Conservation (phyloP, 345 rosid species). For the Pseudoturritis turrita region DNA sequence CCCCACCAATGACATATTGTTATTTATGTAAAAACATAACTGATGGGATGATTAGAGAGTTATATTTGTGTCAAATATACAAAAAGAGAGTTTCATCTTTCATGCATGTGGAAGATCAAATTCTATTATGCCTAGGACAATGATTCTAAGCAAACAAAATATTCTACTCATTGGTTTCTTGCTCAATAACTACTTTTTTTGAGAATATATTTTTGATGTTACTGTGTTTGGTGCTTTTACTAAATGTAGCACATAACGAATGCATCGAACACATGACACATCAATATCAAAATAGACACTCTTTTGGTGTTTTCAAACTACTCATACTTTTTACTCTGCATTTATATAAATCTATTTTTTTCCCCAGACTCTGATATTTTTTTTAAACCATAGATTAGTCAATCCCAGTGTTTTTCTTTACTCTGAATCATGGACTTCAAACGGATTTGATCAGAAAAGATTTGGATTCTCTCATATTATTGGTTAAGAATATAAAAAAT, state of each 20-base stretch:
- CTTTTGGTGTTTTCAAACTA: slow-evolving; percentile 25
- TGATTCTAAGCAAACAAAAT: too few species aligned
- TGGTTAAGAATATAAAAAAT: background rate
- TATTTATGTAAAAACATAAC: too few species aligned
- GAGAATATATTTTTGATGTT: background rate
- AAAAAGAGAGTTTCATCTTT: background rate
- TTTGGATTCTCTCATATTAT: background rate
- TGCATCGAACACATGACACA: slow-evolving; percentile 5
- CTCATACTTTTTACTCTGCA: background rate
- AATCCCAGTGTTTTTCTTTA: background rate
- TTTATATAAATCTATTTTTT: background rate
- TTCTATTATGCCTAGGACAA: background rate
- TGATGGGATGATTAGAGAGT: too few species aligned
- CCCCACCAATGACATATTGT: background rate
- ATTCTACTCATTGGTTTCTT: too few species aligned
- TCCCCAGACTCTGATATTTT: background rate
- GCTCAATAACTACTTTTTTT: slow-evolving; percentile 5
- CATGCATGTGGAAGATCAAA: background rate
- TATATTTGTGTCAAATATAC: background rate
- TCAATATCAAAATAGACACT: background rate
- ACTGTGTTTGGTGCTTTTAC: slow-evolving; percentile 1
- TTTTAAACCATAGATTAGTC: background rate
- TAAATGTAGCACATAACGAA: background rate
- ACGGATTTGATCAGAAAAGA: background rate
- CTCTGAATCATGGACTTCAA: background rate